Percentiles rank a stretch among this genome's conserved stretches.
Evolutionary conservation across 179 eudicot species (phyloP).

Genomic region (Camellia oleifera): DNA sequence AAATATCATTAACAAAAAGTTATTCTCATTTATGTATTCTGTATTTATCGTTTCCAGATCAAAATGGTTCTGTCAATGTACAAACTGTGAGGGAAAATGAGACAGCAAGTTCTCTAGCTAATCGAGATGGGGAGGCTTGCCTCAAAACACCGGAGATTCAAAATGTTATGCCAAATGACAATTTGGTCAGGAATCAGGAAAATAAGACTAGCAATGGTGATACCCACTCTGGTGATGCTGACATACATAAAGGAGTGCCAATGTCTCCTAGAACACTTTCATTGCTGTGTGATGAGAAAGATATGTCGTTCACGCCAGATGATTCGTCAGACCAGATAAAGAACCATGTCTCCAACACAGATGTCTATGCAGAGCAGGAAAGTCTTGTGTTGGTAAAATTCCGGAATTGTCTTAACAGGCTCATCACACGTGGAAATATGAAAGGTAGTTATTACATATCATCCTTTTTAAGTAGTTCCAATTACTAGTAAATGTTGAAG

Average conservation of each 20-base stretch:
- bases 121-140: constrained; percentile 29
- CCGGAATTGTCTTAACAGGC: constrained; percentile 51
- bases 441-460: constrained; percentile 37
- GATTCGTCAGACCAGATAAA: constrained; percentile 34
- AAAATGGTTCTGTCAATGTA: not conserved
- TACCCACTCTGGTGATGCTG: constrained; percentile 32
- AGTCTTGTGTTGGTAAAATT: constrained; percentile 53
- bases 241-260: constrained; percentile 44
- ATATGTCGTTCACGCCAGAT: constrained; percentile 34
- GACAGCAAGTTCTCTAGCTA: not conserved
- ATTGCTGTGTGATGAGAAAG: constrained; percentile 65
- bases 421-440: constrained; percentile 51
- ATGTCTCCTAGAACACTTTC: constrained; percentile 65
- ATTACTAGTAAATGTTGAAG: not conserved
- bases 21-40: not conserved
- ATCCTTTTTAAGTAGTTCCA: constrained; percentile 5
- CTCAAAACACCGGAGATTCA: constrained; percentile 20
- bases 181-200: constrained; percentile 19
- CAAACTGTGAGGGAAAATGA: not conserved
- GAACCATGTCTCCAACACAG: constrained; percentile 27
- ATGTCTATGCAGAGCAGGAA: constrained; percentile 63
- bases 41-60: not conserved
- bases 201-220: constrained; percentile 31
- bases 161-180: constrained; percentile 21
- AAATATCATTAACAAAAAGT: not conserved